Evolutionary conservation across 148 eudicot species (phyloP), one percentile per base, ranked within the genome.

Genomic region (Rhododendron simsii): DNA sequence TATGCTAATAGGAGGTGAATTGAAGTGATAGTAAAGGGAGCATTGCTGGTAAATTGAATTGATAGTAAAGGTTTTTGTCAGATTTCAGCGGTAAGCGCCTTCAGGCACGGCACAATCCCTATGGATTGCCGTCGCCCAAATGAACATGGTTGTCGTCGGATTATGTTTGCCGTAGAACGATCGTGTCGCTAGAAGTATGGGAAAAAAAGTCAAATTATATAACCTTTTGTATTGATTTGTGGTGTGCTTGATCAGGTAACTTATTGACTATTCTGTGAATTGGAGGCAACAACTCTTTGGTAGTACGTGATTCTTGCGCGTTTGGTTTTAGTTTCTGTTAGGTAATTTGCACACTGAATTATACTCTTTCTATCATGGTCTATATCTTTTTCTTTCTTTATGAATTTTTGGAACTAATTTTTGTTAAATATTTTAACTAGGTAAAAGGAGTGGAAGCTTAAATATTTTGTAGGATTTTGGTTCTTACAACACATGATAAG

Each of bases 301-400:
- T 45, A 78, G 47, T 71, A 83, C 41, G 4, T 28, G 48, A 83
- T 35, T 84, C 45, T 5, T 86, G 35, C 35, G 83, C 67, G 3
- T 50, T 81, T 37, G 51, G 53, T 5, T 50, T 81, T 45, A 33
- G 53, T 75, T 73, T 82, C 81, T 77, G 74, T 23, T 83, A 67
- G 89, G 87, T 86, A 78, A 6, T 87, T 71, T 80, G 20, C 78
- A 3, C 85, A 9, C 30, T 78, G 51, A 26, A 41, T 73, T 81
- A 33, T 89, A 81, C 50, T 77, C 20, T 85, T 79, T 37, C 74
- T 33, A 45, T 84, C 75, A 51, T 23, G 51, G 33, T 74, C 73
- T 76, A 37, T 82, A 11, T 81, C 67, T 18, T 28, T 80, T 44
- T 81, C 67, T 50, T 7, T 51, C 10, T 73, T 51, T 75, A 23